A percentile compares a stretch with the other conserved stretches of the same genome.
phyloP scores from a whole-genome alignment of 108 stramenopile species.

The Cylindrotheca fusiformis region DNA sequence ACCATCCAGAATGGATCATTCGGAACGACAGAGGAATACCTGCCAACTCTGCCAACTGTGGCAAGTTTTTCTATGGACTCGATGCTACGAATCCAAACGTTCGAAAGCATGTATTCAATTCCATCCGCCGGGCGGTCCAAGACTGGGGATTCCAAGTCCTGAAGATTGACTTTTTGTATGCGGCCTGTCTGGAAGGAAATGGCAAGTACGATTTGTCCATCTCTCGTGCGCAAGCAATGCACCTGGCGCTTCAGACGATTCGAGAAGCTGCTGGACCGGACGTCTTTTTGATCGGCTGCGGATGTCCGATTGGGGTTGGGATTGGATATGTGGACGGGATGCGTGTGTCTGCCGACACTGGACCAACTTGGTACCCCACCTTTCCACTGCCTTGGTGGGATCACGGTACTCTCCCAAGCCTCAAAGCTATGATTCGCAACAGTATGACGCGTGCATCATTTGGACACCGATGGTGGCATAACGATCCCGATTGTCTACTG shows the following conservation, averaged over 20 bases:
- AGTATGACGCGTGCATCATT: conserved; percentile 78
- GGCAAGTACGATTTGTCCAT: conserved; percentile 82
- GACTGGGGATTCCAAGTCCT: conserved; percentile 89
- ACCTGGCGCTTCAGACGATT: conserved; percentile 81
- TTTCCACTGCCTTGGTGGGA: conserved; percentile 89
- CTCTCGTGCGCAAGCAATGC: conserved; percentile 87
- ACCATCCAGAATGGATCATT: conserved; percentile 95
- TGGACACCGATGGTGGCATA: conserved; percentile 91
- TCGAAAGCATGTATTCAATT: conserved; percentile 58
- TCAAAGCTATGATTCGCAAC: conserved; percentile 89
- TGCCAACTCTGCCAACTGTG: conserved; percentile 90
- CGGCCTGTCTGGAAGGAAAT: conserved; percentile 84
- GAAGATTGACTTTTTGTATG: conserved; percentile 94
- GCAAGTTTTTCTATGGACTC: conserved; percentile 92
- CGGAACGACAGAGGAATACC: conserved; percentile 67
- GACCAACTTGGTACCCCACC: conserved; percentile 86
- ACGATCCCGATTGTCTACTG: conserved; percentile 93
- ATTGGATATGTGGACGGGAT: conserved; percentile 88
- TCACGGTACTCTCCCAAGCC: conserved; percentile 87
- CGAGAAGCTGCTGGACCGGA: conserved; percentile 79
- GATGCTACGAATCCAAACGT: conserved; percentile 90
- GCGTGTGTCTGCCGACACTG: conserved; percentile 89
- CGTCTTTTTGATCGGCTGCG: conserved; percentile 87
- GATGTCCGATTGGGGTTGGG: conserved; percentile 77
- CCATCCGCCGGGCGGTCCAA: conserved; percentile 72